Evolutionary conservation across 2,329 filamentous ascomycete species (phyloP).

Genomic region (Colletotrichum euphorbiae): DNA sequence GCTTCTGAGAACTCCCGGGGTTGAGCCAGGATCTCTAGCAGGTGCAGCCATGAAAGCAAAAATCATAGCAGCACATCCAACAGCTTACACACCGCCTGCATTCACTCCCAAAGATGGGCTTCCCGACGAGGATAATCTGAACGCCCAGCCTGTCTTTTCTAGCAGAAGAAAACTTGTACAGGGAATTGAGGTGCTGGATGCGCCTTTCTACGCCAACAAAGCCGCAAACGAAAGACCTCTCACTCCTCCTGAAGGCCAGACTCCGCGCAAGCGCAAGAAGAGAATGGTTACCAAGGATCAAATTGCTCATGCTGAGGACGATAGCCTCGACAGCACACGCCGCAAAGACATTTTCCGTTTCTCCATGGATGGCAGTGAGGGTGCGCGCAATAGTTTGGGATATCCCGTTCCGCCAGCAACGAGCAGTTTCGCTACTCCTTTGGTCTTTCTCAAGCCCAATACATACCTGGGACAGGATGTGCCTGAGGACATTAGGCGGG

Average conservation of each 20-base stretch:
- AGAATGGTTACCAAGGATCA: conserved; percentile 34
- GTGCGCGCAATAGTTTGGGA: not conserved
- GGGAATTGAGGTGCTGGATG: conserved; percentile 61
- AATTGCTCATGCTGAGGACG: conserved; percentile 28
- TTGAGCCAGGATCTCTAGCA: conserved; percentile 56
- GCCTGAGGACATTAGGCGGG: conserved; percentile 22
- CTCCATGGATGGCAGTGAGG: conserved; percentile 24
- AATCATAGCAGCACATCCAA: conserved; percentile 57
- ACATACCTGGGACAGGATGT: conserved; percentile 51
- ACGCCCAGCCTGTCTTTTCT: conserved; percentile 40
- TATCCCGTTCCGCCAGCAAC: not conserved
- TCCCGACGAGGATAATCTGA: conserved; percentile 41
- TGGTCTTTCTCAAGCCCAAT: conserved; percentile 56
- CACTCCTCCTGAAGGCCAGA: conserved; percentile 20
- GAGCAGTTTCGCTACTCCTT: not conserved
- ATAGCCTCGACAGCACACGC: conserved; percentile 24
- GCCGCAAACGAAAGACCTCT: conserved; percentile 33
- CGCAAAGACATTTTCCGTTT: conserved; percentile 35
- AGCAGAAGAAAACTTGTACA: conserved; percentile 48
- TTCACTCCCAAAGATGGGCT: conserved; percentile 46
- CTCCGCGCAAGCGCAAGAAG: conserved; percentile 31
- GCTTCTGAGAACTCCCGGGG: conserved; percentile 55
- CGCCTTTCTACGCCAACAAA: conserved; percentile 59
- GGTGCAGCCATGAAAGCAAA: conserved; percentile 58
- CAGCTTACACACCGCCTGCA: conserved; percentile 54